Conservation (phyloP, 352 stramenopile genomes). For the Thalassiosira mediterranea region DNA sequence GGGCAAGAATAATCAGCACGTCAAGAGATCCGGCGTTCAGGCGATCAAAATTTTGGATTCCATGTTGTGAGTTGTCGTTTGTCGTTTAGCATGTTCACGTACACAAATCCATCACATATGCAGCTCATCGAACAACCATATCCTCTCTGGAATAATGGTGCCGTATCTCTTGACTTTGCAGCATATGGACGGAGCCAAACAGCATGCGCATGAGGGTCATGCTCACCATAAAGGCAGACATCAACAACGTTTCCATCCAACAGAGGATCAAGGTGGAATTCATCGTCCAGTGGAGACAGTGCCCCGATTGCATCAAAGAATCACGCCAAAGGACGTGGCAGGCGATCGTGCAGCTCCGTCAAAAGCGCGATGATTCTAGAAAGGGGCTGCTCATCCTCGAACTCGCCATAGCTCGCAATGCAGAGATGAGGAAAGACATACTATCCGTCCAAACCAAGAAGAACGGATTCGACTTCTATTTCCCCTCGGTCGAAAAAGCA, state of each 20-base stretch:
- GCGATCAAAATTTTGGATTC: constrained; percentile 92
- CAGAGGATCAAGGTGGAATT: constrained; percentile 99
- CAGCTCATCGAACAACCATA: background rate
- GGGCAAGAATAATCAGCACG: constrained; percentile 42
- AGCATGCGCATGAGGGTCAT: constrained; percentile 97
- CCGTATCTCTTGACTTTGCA: too few species aligned
- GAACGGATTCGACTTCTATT: constrained; percentile 99
- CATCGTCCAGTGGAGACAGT: constrained; percentile 98
- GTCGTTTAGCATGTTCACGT: too few species aligned
- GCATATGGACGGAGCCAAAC: constrained; percentile 99
- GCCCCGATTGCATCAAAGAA: constrained; percentile 95
- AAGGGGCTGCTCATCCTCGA: constrained; percentile 99
- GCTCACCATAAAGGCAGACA: constrained; percentile 95
- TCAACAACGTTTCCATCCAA: constrained; percentile 97
- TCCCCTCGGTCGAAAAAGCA: constrained; percentile 93
- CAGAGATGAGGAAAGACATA: constrained; percentile 87
- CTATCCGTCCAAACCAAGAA: constrained; percentile 95
- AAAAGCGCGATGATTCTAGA: constrained; percentile 90
- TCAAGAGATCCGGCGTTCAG: constrained; percentile 35
- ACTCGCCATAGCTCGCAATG: constrained; percentile 98
- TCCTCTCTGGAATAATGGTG: too few species aligned
- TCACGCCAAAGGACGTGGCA: constrained; percentile 94
- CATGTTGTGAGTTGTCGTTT: constrained; percentile 87
- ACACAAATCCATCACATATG: too few species aligned
- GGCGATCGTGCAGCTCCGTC: constrained; percentile 97